Base-by-base conservation (phyloP, 371 early-diverging fungal genomes). In the Capillidium rhysosporum region DNA sequence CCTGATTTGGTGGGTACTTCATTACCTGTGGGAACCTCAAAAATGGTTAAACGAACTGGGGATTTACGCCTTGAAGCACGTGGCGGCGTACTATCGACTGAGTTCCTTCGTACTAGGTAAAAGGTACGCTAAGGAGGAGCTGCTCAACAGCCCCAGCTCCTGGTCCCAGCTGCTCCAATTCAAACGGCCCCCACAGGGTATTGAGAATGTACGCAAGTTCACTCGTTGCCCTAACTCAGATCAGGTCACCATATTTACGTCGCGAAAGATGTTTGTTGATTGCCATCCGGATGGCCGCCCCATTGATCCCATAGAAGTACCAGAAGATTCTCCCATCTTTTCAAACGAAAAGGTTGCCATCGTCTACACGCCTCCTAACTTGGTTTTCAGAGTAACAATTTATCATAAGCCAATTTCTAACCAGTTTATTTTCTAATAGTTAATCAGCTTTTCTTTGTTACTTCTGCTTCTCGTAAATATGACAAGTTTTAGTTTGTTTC, bases 201-300 rank as follows among this genome's bases (percentile, higher is more conserved):
- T 23, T 8, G 44, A 43, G 7, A 20, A 43, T 43, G 20, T 43
- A 3, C 23, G 44, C 44, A 20, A 16, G n/a, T 43, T 20, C n/a
- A 16, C 20, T 5, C 44, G 44, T 4, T 20, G 20, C n/a, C 44
- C 44, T n/a, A 43, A 43, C 44, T 43, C 44, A 4, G 44, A 43
- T n/a, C n/a, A 16, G 7, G n/a, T 43, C 4, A 43, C 9, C n/a
- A 43, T 43, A 20, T 16, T 43, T 23, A 16, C 44, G 7, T 16
- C 20, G n/a, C 44, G 44, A 8, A 16, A 23, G 23, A 4, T 43
- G n/a, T 16, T 43, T 43, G 44, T 43, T 20, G 8, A 4, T 43
- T 43, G 44, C n/a, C 44, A 43, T n/a, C 44, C 20, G 20, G 44
- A 43, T 43, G 44, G 44, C 5, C 44, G 44, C n/a, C 44, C 44